These are phyloP conservation scores for Penicillium ochrochloron DNA, from an alignment of 495 filamentous ascomycete genomes.

Conservation along the genomic window DNA sequence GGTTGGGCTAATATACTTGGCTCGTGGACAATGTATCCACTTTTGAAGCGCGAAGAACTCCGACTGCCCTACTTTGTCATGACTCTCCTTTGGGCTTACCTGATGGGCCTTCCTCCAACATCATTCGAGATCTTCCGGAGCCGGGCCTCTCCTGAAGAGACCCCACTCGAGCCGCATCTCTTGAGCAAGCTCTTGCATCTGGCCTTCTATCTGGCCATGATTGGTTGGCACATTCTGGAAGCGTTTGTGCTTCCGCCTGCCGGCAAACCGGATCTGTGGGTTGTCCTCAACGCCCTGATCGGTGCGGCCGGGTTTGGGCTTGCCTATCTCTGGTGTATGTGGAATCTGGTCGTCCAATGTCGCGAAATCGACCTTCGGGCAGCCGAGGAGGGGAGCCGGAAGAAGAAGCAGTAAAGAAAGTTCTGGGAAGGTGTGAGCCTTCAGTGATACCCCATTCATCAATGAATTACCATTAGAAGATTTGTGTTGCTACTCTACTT, in stretches of 20 bases:
- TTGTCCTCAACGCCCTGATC: slow-evolving; percentile 84
- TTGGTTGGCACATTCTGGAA: slow-evolving; percentile 79
- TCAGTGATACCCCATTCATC: slow-evolving; percentile 40
- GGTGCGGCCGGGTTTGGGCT: slow-evolving; percentile 84
- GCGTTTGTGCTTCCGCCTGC: slow-evolving; percentile 65
- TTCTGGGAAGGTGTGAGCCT: slow-evolving; percentile 19
- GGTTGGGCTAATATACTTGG: slow-evolving; percentile 91
- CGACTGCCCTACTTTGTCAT: slow-evolving; percentile 83
- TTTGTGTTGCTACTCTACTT: slow-evolving; percentile 4
- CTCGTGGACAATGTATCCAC: slow-evolving; percentile 91
- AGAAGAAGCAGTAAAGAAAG: slow-evolving; percentile 47
- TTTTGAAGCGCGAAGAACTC: slow-evolving; percentile 83
- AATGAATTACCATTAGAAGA: slow-evolving; percentile 12
- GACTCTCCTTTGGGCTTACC: slow-evolving; percentile 84
- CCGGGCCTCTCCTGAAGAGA: slow-evolving; percentile 43
- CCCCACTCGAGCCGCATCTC: slow-evolving; percentile 48
- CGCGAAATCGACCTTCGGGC: slow-evolving; percentile 33
- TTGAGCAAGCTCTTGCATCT: slow-evolving; percentile 70
- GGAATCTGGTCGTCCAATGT: slow-evolving; percentile 68
- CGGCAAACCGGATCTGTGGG: slow-evolving; percentile 89
- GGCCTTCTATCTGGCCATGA: slow-evolving; percentile 75
- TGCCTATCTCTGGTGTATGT: slow-evolving; percentile 89
- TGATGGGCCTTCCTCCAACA: slow-evolving; percentile 82
- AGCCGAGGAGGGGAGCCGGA: slow-evolving; percentile 36
- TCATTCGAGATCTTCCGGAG: slow-evolving; percentile 66